Evolutionary conservation across 225 moss, liverwort and hornwort species (phyloP).

Genomic region (Climacium dendroides): DNA sequence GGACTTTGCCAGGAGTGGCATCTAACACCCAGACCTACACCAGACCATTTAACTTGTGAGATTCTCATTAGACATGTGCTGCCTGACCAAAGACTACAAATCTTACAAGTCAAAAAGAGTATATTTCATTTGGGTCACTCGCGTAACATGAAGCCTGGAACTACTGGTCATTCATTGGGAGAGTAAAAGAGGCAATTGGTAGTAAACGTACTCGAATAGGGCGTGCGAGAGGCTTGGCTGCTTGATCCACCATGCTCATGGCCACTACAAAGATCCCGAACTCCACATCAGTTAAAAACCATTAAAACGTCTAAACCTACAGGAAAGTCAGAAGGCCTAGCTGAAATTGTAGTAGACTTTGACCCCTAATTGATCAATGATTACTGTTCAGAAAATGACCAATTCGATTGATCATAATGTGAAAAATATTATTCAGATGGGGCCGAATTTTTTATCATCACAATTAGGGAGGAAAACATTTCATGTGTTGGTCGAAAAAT

Average conservation of each 20-base stretch:
- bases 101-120: not conserved
- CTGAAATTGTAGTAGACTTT: not conserved
- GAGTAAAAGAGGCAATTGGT: not conserved
- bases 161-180: not conserved
- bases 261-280: slow-evolving; percentile 46
- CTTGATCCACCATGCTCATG: slow-evolving; percentile 96
- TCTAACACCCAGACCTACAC: slow-evolving; percentile 91
- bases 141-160: not conserved
- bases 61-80: not conserved
- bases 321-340: not conserved
- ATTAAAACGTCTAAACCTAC: not conserved
- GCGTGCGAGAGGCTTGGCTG: slow-evolving; percentile 86
- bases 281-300: not conserved
- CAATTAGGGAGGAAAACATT: not conserved
- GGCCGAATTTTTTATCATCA: not conserved
- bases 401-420: not conserved
- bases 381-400: not conserved
- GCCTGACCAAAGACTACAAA: not conserved
- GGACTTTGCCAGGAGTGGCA: slow-evolving; percentile 92
- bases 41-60: not conserved
- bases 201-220: slow-evolving; percentile 57
- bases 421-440: not conserved
- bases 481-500: not conserved
- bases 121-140: not conserved
- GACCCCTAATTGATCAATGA: not conserved